phyloP scores from a whole-genome alignment of 495 filamentous ascomycete species.

The Penicillium macrosclerotiorum region DNA sequence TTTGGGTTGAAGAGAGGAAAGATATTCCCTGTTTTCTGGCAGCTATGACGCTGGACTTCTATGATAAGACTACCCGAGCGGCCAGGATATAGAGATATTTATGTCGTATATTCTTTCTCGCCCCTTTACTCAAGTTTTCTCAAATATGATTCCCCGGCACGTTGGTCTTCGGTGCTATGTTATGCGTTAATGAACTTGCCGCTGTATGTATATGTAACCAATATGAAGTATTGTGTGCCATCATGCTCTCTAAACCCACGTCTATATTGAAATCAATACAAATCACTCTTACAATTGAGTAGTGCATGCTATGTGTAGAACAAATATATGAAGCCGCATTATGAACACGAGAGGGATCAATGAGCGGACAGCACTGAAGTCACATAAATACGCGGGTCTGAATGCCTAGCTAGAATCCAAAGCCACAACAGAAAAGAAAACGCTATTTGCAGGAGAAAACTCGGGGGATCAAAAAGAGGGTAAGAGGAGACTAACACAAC shows the following conservation, averaged over 20 bases:
- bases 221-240: slow-evolving; percentile 5
- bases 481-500: slow-evolving; percentile 10
- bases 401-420: slow-evolving; percentile 27
- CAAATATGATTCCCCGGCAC: slow-evolving; percentile 30
- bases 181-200: not conserved
- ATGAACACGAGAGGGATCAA: no score
- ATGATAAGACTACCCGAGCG: slow-evolving; percentile 71
- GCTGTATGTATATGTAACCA: not conserved
- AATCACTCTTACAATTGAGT: no score
- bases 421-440: slow-evolving; percentile 14
- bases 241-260: no score
- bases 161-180: slow-evolving; percentile 22
- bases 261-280: no score
- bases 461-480: slow-evolving; percentile 11
- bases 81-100: slow-evolving; percentile 34
- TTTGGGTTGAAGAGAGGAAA: slow-evolving; percentile 89
- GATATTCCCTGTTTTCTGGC: slow-evolving; percentile 92
- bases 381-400: slow-evolving; percentile 13
- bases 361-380: not conserved
- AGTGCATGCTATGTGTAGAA: no score
- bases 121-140: slow-evolving; percentile 3
- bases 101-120: not conserved
- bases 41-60: slow-evolving; percentile 86
- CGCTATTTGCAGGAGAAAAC: slow-evolving; percentile 27
- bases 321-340: no score